Percentiles rank a stretch among this genome's conserved stretches.
Evolutionary conservation across 192 early-diverging fungal species (phyloP).

Genomic region (Backusella luteola): DNA sequence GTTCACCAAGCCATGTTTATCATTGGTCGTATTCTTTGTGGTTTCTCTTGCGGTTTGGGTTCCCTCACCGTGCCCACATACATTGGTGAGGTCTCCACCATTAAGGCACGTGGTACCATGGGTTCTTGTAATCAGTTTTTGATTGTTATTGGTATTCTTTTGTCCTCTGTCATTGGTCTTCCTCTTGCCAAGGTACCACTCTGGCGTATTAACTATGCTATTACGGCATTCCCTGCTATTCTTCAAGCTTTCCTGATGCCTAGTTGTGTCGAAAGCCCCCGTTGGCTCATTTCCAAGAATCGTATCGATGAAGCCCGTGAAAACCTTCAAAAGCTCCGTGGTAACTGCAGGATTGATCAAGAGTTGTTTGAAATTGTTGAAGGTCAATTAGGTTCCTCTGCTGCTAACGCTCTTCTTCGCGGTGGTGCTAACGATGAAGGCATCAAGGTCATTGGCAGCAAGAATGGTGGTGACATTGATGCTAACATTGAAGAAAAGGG

Average conservation of each 20-base stretch:
- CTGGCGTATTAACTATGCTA: conserved; percentile 70
- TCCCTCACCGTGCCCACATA: conserved; percentile 59
- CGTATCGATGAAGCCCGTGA: conserved; percentile 56
- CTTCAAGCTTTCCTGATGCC: conserved; percentile 60
- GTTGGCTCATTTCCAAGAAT: conserved; percentile 65
- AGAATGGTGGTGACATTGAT: neutral
- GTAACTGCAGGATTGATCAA: conserved; percentile 47
- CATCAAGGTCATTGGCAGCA: neutral
- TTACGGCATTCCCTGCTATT: conserved; percentile 60
- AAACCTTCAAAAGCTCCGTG: conserved; percentile 54
- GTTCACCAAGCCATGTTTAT: conserved; percentile 61
- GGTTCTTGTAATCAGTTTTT: conserved; percentile 77
- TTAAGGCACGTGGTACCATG: conserved; percentile 62
- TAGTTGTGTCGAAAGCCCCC: conserved; percentile 75
- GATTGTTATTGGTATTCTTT: conserved; percentile 76
- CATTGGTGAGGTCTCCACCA: conserved; percentile 77
- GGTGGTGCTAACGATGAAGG: neutral
- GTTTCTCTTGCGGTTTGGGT: conserved; percentile 70
- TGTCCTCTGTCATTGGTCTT: conserved; percentile 64
- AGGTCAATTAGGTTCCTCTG: conserved; percentile 24
- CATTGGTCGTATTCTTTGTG: conserved; percentile 71
- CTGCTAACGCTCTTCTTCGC: neutral
- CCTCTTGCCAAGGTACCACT: conserved; percentile 55
- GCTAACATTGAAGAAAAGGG: conserved; percentile 6
- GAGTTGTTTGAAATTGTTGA: conserved; percentile 66